phyloP scores from a whole-genome alignment of 106 monocot species.

The Alisma plantagoaquatica region DNA sequence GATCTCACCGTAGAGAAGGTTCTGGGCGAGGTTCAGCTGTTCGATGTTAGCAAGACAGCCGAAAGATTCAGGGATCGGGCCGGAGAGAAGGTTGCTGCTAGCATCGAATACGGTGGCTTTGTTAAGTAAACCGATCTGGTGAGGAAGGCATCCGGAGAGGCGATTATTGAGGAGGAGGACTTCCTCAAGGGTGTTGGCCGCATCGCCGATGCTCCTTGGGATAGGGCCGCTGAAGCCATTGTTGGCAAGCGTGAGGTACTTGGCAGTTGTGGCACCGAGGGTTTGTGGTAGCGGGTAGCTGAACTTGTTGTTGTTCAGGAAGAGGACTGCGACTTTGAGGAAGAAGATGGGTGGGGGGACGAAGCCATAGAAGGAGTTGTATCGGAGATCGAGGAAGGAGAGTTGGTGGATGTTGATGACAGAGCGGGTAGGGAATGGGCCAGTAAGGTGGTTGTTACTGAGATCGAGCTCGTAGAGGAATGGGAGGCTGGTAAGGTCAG shows the following conservation, averaged over 20 bases:
- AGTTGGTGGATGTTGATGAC: slow-evolving; percentile 3
- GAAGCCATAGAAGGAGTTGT: slow-evolving; percentile 28
- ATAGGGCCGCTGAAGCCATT: slow-evolving; percentile 14
- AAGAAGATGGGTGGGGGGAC: slow-evolving; percentile 22
- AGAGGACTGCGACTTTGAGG: slow-evolving; percentile 14
- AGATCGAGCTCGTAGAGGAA: slow-evolving; percentile 26
- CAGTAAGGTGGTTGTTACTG: slow-evolving; percentile 16
- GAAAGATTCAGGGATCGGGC: slow-evolving; percentile 41
- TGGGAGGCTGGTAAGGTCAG: slow-evolving; percentile 12
- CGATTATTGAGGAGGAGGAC: slow-evolving; percentile 21
- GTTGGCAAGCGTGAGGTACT: slow-evolving; percentile 24
- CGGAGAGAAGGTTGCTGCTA: slow-evolving; percentile 33
- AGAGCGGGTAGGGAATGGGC: slow-evolving; percentile 6
- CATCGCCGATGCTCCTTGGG: slow-evolving; percentile 8
- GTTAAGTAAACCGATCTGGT: slow-evolving; percentile 11
- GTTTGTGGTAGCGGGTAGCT: slow-evolving; percentile 1
- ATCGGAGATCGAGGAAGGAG: slow-evolving; percentile 19
- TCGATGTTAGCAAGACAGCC: slow-evolving; percentile 33
- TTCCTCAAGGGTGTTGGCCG: slow-evolving; percentile 2
- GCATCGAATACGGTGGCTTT: slow-evolving; percentile 47
- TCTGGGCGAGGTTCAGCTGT: slow-evolving; percentile 53
- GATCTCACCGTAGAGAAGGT: slow-evolving; percentile 36
- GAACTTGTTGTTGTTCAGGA: slow-evolving; percentile 29
- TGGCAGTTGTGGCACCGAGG: slow-evolving; percentile 11
- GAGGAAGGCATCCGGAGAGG: slow-evolving; percentile 20